Evolutionary conservation across 2,329 filamentous ascomycete species (phyloP), one percentile per base, ranked within the genome.

Genomic region (Xylariales sp.): DNA sequence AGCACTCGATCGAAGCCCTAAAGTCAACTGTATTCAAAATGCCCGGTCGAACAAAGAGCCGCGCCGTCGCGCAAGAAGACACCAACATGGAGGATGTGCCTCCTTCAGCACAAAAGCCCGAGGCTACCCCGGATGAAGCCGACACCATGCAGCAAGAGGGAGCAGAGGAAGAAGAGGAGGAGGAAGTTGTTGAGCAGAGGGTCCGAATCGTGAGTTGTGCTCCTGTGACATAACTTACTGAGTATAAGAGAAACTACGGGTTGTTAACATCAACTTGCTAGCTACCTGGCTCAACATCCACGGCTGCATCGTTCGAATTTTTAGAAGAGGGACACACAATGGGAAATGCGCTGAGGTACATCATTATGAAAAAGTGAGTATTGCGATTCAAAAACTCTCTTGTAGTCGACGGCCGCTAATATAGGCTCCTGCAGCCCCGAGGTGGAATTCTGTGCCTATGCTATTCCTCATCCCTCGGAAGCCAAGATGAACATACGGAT

Each of bases 391-490:
- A n/a, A n/a, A n/a, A n/a, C n/a, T n/a, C n/a, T n/a, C n/a, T n/a
- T n/a, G n/a, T n/a, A n/a, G n/a, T n/a, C n/a, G n/a, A n/a, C n/a
- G n/a, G n/a, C n/a, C n/a, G n/a, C n/a, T n/a, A n/a, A n/a, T n/a
- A n/a, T n/a, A n/a, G n/a, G n/a, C n/a, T 31, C 34, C 54, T 37
- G 37, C 48, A 97, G 91, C 62, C 91, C 93, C 20, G 81, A 93
- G 47, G 93, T 98, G 43, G 93, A 98, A 62, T 96, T 98, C 66
- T 97, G 93, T 65, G 93, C 91, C 44, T 98, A 98, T 64, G 88
- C 91, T 6, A 97, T 98, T 44, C 93, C 93, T 20, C 93, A 98
- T 65, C 93, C 93, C 35, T 95, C 90, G 27, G 93, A 98, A 65
- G 71, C 83, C 28, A 93, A 95, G 67, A 95, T 98, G 91, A 95